A percentile compares a stretch with the other conserved stretches of the same genome.
phyloP scores from a whole-genome alignment of 768 basidiomycete species.

The Amanita fuliginea region DNA sequence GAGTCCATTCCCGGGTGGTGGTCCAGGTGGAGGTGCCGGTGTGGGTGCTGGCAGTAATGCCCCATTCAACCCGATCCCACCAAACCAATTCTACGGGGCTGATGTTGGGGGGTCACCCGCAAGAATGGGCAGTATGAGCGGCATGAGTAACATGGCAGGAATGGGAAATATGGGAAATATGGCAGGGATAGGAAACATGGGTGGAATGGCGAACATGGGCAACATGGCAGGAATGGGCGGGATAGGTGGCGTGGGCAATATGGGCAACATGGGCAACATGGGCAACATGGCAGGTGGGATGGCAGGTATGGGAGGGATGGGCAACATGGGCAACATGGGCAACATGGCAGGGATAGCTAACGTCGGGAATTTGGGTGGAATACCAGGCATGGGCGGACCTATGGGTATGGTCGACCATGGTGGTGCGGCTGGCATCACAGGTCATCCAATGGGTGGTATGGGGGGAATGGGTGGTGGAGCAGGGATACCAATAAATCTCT shows the following conservation, averaged over 20 bases:
- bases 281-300: conserved; percentile 7
- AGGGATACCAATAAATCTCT: conserved; percentile 5
- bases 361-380: conserved; percentile 8
- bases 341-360: conserved; percentile 10
- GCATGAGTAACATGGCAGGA: conserved; percentile 12
- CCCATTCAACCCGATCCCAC: conserved; percentile 20
- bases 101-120: conserved; percentile 21
- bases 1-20: conserved; percentile 2
- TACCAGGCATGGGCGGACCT: conserved; percentile 7
- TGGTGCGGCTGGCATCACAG: conserved; percentile 7
- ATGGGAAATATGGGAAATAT: conserved; percentile 19
- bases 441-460: conserved; percentile 5
- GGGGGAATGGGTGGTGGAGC: conserved; percentile 4
- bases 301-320: conserved; percentile 12
- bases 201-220: conserved; percentile 17
- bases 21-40: not conserved
- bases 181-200: conserved; percentile 16
- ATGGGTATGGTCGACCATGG: conserved; percentile 12
- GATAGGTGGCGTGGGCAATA: conserved; percentile 5
- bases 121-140: conserved; percentile 20
- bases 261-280: conserved; percentile 3
- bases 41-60: conserved; percentile 13
- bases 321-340: conserved; percentile 4
- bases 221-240: conserved; percentile 17
- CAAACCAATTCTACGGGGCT: conserved; percentile 19